Evolutionary conservation across 1,284 basidiomycete species (phyloP), one percentile per base, ranked within the genome.

Genomic region (Athelia psychrophila): DNA sequence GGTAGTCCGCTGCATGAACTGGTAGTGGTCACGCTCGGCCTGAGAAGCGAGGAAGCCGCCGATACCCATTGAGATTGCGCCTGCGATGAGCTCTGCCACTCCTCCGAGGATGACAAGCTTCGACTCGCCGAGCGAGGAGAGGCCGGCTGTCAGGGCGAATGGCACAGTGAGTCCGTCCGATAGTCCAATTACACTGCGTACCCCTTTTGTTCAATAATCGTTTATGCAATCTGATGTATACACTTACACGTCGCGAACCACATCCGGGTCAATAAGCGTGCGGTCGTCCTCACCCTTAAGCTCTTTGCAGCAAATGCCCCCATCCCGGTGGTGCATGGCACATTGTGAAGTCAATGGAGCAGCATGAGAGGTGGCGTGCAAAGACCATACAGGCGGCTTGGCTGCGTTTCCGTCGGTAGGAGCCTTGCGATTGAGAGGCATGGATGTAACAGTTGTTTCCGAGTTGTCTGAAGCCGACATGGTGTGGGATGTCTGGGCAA

Each of bases 31-130:
- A 48, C 94, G 84, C 70, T 99, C 96, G 35, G 96, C 91, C 70
- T 98, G 93, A 0, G 95, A 94, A 2, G 94, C 94, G 51, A 99
- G 86, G 78, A 96, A 98, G 22, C 96, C 96, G 52, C 96, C 96
- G 47, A 98, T 91, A 54, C 95, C 95, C 96, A 98, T 99, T 0
- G 86, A 89, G 56, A 98, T 93, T 9, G 94, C 91, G n/a, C 95
- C 95, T 2, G 94, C 93, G 54, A 95, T 91, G 57, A 97, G 85
- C 68, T 98, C 93, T 24, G 95, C 92, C 48, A 97, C 73, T 46
- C 95, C 93, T 60, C 93, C 92, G 47, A 97, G 78, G 45, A 98
- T 91, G 60, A 98, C 95, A 33, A 97, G 79, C 50, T 79, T 84
- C 13, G 91, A 93, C 58, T 90, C 86, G 47, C 95, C 95, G 18